phyloP scores from a whole-genome alignment of 2,329 filamentous ascomycete species.

The Sclerotinia subarctica region DNA sequence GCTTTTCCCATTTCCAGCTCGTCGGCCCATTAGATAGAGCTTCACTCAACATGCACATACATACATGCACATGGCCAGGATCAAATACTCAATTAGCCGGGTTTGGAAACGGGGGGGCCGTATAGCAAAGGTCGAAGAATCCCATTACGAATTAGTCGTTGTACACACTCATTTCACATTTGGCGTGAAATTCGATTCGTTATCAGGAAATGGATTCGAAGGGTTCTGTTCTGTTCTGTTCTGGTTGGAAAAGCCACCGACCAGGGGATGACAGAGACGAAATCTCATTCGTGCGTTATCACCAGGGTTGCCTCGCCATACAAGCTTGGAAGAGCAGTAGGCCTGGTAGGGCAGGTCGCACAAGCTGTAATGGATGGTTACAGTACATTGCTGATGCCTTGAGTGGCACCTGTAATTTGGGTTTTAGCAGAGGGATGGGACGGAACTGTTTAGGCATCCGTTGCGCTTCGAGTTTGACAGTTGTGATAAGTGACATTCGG shows the following conservation, averaged over 20 bases:
- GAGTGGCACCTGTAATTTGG: slow-evolving; percentile 1
- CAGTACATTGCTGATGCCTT: slow-evolving; percentile 18
- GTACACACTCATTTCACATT: not conserved
- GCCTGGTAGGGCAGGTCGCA: slow-evolving; percentile 7
- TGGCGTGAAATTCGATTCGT: not conserved
- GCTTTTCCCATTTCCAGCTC: slow-evolving; percentile 16
- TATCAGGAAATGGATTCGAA: slow-evolving; percentile 12
- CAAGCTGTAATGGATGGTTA: not conserved
- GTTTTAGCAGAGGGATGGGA: not conserved
- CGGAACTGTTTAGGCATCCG: slow-evolving; percentile 12
- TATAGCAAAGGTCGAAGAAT: not conserved
- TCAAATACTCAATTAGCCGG: not conserved
- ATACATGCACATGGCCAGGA: not conserved
- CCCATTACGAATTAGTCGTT: slow-evolving; percentile 7
- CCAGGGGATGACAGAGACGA: not conserved
- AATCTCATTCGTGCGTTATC: not conserved
- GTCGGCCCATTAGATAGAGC: slow-evolving; percentile 8
- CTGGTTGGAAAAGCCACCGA: not conserved
- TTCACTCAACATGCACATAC: not conserved
- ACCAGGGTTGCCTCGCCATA: not conserved
- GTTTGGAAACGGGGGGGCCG: not conserved
- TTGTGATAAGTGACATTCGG: not conserved
- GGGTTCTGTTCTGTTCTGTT: not conserved
- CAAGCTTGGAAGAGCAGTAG: not conserved
- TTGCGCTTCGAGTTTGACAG: not conserved